These are phyloP conservation scores for Neohortaea acidophila DNA, from an alignment of 495 filamentous ascomycete species.

Conservation along the genomic window DNA sequence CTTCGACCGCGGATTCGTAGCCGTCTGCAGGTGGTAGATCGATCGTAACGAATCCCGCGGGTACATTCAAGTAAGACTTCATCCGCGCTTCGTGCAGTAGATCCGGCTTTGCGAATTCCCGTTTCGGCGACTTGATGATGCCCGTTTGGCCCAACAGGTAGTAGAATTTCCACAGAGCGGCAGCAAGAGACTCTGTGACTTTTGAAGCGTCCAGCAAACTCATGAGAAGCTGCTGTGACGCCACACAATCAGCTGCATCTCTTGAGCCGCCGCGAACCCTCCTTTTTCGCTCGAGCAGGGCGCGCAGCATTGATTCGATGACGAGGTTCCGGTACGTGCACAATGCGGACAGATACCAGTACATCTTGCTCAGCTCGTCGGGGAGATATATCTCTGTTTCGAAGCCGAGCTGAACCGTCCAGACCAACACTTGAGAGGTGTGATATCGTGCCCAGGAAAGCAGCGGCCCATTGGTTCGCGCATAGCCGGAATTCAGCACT, in stretches of 20 bases:
- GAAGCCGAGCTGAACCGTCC: slow-evolving; percentile 86
- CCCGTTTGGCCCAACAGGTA: slow-evolving; percentile 45
- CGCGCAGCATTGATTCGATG: slow-evolving; percentile 2
- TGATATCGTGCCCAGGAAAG: slow-evolving; percentile 81
- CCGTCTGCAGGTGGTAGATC: slow-evolving; percentile 52
- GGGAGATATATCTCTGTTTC: slow-evolving; percentile 79
- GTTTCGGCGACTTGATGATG: slow-evolving; percentile 41
- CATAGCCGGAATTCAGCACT: background rate
- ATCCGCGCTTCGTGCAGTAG: slow-evolving; percentile 78
- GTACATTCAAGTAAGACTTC: slow-evolving; percentile 67
- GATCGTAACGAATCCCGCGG: too few species aligned
- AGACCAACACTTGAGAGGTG: slow-evolving; percentile 74
- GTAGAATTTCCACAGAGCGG: slow-evolving; percentile 38
- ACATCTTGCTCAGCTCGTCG: slow-evolving; percentile 80
- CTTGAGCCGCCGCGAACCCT: background rate
- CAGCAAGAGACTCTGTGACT: slow-evolving; percentile 16
- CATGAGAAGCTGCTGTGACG: slow-evolving; percentile 2
- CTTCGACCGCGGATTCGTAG: slow-evolving; percentile 34
- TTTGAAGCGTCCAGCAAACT: slow-evolving; percentile 7
- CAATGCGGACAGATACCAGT: slow-evolving; percentile 46
- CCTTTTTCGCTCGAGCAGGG: background rate
- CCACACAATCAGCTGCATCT: slow-evolving; percentile 3
- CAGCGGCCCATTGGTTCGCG: slow-evolving; percentile 48
- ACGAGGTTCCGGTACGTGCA: background rate
- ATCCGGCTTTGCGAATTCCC: slow-evolving; percentile 53